A percentile compares a stretch with the other conserved stretches of the same genome.
Evolutionary conservation across 192 early-diverging fungal species (phyloP).

Genomic region (Coemansia sp.): DNA sequence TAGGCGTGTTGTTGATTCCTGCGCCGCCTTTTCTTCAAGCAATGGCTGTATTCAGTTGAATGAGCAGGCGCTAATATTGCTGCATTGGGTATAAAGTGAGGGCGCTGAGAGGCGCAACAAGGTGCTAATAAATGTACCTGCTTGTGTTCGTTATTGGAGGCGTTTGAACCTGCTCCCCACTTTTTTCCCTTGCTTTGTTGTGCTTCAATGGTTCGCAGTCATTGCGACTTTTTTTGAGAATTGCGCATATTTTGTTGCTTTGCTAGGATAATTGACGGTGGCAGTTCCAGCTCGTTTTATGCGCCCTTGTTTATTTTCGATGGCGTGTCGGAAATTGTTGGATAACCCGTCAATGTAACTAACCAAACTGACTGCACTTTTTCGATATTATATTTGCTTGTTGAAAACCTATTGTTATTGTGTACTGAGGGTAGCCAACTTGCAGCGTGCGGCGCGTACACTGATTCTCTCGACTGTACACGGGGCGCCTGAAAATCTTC

Average conservation of each 20-base stretch:
- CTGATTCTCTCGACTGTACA: slow-evolving; percentile 50
- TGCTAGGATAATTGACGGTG: background rate
- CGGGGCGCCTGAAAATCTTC: slow-evolving; percentile 39
- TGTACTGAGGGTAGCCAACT: slow-evolving; percentile 26
- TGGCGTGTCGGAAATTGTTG: background rate
- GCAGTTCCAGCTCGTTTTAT: background rate
- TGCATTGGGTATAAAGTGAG: background rate
- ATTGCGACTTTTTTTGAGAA: background rate
- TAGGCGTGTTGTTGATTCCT: background rate
- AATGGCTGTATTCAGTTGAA: background rate
- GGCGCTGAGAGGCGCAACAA: slow-evolving; percentile 5
- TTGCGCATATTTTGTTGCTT: background rate
- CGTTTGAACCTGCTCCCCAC: background rate
- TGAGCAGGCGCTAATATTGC: slow-evolving; percentile 4
- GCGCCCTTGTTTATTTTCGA: background rate
- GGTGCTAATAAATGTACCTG: slow-evolving; percentile 3
- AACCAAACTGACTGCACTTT: background rate
- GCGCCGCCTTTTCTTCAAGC: background rate
- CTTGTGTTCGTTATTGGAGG: slow-evolving; percentile 1
- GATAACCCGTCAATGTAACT: background rate
- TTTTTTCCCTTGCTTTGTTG: slow-evolving; percentile 4
- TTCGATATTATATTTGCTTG: background rate
- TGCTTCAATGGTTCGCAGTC: background rate
- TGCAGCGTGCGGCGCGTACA: slow-evolving; percentile 56
- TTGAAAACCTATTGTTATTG: background rate